phyloP scores from a whole-genome alignment of 2,329 filamentous ascomycete species.

The Trichoderma guizhouense region DNA sequence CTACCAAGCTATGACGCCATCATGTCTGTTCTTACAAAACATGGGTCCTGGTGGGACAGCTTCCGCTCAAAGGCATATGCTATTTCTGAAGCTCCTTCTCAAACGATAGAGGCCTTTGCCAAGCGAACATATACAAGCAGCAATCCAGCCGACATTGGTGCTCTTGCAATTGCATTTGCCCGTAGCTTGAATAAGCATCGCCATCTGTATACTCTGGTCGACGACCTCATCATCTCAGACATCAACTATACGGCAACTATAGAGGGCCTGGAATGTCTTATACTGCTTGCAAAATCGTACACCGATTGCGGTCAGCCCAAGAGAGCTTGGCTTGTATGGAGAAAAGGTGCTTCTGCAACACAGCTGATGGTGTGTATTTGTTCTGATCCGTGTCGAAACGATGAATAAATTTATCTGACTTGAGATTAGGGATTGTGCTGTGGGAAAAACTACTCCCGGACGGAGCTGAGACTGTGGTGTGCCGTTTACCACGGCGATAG shows the following conservation, averaged over 20 bases:
- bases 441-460: constrained; percentile 18
- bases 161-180: constrained; percentile 37
- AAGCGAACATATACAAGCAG: constrained; percentile 34
- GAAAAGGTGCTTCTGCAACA: constrained; percentile 39
- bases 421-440: constrained; percentile 9
- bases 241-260: constrained; percentile 39
- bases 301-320: constrained; percentile 43
- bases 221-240: constrained; percentile 39
- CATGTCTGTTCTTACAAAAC: constrained; percentile 23
- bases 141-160: constrained; percentile 38
- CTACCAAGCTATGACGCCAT: constrained; percentile 23
- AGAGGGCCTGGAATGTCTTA: constrained; percentile 42
- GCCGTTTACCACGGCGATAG: constrained; percentile 35
- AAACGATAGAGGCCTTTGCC: constrained; percentile 36
- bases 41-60: constrained; percentile 39
- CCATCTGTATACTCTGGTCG: constrained; percentile 34
- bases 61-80: constrained; percentile 41
- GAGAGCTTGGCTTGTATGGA: constrained; percentile 39
- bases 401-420: background rate
- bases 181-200: constrained; percentile 31
- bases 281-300: constrained; percentile 42
- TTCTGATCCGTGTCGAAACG: background rate
- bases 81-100: constrained; percentile 29
- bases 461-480: constrained; percentile 26
- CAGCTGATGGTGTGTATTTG: constrained; percentile 39